Evolutionary conservation across 192 early-diverging fungal species (phyloP).

Genomic region (Coemansia sp.): DNA sequence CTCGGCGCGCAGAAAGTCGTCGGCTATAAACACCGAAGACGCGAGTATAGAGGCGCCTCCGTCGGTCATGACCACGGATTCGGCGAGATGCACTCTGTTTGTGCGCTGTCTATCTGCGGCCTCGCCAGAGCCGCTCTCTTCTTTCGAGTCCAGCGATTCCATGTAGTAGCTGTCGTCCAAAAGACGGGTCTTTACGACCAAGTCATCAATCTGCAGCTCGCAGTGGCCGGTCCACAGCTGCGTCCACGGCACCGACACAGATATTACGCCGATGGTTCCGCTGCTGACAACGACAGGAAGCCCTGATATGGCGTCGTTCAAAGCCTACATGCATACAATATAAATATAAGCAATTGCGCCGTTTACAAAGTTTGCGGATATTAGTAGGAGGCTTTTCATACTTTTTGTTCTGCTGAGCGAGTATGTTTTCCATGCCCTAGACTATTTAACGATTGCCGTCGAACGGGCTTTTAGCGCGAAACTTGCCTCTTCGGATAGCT

Average conservation of each 20-base stretch:
- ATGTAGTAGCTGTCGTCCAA: constrained; percentile 15
- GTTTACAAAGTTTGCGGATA: background rate
- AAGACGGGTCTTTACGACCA: constrained; percentile 55
- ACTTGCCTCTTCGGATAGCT: constrained; percentile 74
- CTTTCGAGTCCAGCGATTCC: constrained; percentile 9
- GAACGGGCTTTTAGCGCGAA: background rate
- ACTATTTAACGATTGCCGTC: background rate
- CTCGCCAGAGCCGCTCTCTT: constrained; percentile 12
- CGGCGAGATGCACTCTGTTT: constrained; percentile 21
- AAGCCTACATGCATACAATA: constrained; percentile 51
- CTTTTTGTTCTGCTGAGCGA: background rate
- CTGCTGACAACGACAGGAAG: constrained; percentile 67
- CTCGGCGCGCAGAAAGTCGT: constrained; percentile 76
- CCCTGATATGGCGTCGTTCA: constrained; percentile 68
- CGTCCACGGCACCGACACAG: constrained; percentile 74
- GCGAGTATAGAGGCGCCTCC: constrained; percentile 67
- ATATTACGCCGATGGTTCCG: constrained; percentile 68
- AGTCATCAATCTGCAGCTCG: constrained; percentile 66
- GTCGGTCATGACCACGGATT: constrained; percentile 50
- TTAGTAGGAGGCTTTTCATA: background rate
- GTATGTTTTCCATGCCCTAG: background rate
- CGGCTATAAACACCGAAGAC: constrained; percentile 83
- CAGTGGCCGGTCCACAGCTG: constrained; percentile 81
- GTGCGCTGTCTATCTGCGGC: constrained; percentile 12
- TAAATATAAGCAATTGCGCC: background rate